Percentiles rank a stretch among this genome's conserved stretches.
These are phyloP conservation scores for Cyberlindnera nakhonratchasimensis DNA, from an alignment of 805 yeast genomes.

Conservation along the genomic window DNA sequence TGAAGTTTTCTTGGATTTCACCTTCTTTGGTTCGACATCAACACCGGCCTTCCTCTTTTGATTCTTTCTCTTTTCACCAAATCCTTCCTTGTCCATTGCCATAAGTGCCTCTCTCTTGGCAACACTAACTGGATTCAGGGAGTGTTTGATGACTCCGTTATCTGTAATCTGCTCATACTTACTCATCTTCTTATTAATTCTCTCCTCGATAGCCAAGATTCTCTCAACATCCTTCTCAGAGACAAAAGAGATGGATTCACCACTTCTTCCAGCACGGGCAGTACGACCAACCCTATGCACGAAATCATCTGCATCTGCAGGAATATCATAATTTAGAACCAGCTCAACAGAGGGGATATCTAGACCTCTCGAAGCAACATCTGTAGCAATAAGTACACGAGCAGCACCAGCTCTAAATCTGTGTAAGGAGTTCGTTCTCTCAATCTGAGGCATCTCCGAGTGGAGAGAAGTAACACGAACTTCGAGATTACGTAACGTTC, in stretches of 20 bases:
- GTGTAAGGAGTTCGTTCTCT: slow-evolving; percentile 86
- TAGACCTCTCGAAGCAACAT: slow-evolving; percentile 95
- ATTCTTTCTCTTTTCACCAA: slow-evolving; percentile 67
- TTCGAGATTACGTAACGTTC: slow-evolving; percentile 70
- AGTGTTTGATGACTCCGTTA: slow-evolving; percentile 67
- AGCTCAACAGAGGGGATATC: slow-evolving; percentile 92
- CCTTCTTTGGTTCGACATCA: slow-evolving; percentile 8
- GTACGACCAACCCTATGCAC: slow-evolving; percentile 98
- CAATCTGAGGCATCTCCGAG: slow-evolving; percentile 91
- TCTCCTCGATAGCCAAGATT: slow-evolving; percentile 79
- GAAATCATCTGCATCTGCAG: slow-evolving; percentile 94
- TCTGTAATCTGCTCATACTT: slow-evolving; percentile 70
- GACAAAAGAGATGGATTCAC: slow-evolving; percentile 78
- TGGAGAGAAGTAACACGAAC: slow-evolving; percentile 86
- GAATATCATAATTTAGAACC: slow-evolving; percentile 88
- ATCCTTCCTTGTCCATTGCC: slow-evolving; percentile 90
- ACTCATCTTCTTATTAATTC: slow-evolving; percentile 79
- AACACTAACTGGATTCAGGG: slow-evolving; percentile 63
- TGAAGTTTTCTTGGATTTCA: slow-evolving; percentile 8
- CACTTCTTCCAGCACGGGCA: slow-evolving; percentile 93
- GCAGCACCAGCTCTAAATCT: slow-evolving; percentile 95
- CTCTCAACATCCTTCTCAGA: slow-evolving; percentile 83
- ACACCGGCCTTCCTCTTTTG: slow-evolving; percentile 37
- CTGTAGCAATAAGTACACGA: slow-evolving; percentile 88
- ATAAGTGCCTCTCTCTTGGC: slow-evolving; percentile 89